Percentiles rank a stretch among this genome's conserved stretches.
These are phyloP conservation scores for Cucumis cinereus DNA, from an alignment of 306 rosid species.

Conservation along the genomic window DNA sequence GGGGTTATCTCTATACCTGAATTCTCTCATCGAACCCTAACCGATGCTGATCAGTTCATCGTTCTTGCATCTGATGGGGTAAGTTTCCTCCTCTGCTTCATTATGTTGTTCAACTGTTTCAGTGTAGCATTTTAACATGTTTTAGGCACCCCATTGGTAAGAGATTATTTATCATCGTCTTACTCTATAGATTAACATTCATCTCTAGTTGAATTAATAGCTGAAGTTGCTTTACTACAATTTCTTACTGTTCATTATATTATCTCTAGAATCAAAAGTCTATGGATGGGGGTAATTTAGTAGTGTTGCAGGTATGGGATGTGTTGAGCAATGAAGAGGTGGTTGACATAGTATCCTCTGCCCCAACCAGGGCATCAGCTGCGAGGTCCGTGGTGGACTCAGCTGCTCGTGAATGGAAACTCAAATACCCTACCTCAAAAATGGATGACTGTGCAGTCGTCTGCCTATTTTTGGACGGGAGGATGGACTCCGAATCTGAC, in stretches of 20 bases:
- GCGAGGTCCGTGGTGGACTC: conserved; percentile 72
- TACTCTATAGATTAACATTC: not conserved
- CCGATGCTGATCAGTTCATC: conserved; percentile 72
- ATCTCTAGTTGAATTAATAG: not conserved
- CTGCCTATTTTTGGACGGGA: conserved; percentile 76
- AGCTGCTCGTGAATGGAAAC: conserved; percentile 83
- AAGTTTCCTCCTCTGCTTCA: conserved; percentile 10
- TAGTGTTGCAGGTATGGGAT: conserved; percentile 68
- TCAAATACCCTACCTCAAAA: conserved; percentile 83
- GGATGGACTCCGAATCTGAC: conserved; percentile 94
- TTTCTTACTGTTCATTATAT: not conserved
- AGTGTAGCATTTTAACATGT: not conserved
- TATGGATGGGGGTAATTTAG: not conserved
- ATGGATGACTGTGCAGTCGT: conserved; percentile 98
- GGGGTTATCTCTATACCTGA: conserved; percentile 96
- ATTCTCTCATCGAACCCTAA: conserved; percentile 54
- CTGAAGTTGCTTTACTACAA: not conserved
- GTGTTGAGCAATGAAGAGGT: conserved; percentile 94
- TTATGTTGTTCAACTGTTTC: not conserved
- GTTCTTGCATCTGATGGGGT: conserved; percentile 99
- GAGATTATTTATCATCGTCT: not conserved
- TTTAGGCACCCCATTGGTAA: not conserved
- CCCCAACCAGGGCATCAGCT: conserved; percentile 59
- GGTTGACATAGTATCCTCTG: conserved; percentile 66
- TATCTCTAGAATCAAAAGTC: not conserved